A percentile compares a stretch with the other conserved stretches of the same genome.
These are phyloP conservation scores for Fusarium sp. DNA, from an alignment of 2,329 filamentous ascomycete genomes.

Conservation along the genomic window DNA sequence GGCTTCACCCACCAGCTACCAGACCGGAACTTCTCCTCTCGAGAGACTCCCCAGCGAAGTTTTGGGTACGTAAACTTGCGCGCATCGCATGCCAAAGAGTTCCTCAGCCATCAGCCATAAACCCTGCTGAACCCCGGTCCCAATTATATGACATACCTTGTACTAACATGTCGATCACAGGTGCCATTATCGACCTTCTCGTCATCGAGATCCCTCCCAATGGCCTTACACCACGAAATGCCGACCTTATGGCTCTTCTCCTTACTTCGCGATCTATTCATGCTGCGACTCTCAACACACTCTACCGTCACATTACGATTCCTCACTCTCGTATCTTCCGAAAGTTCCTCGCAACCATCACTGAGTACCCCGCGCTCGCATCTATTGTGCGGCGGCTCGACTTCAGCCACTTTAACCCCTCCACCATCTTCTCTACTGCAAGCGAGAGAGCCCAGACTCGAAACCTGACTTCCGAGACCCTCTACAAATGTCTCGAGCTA, in stretches of 20 bases:
- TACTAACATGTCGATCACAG: slow-evolving; percentile 53
- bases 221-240: slow-evolving; percentile 78
- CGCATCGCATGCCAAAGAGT: not conserved
- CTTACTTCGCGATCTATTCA: slow-evolving; percentile 81
- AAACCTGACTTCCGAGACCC: slow-evolving; percentile 78
- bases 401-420: slow-evolving; percentile 87
- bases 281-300: slow-evolving; percentile 75
- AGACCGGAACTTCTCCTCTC: slow-evolving; percentile 64
- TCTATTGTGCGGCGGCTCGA: slow-evolving; percentile 82
- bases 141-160: slow-evolving; percentile 22
- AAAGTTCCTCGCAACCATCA: slow-evolving; percentile 79
- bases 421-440: slow-evolving; percentile 78
- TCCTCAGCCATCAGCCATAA: not conserved
- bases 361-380: slow-evolving; percentile 73
- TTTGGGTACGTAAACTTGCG: slow-evolving; percentile 65
- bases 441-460: slow-evolving; percentile 78
- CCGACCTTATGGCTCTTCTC: slow-evolving; percentile 79
- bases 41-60: slow-evolving; percentile 77
- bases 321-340: slow-evolving; percentile 85
- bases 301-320: slow-evolving; percentile 83
- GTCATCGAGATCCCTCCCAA: slow-evolving; percentile 78
- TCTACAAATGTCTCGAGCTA: slow-evolving; percentile 75
- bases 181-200: slow-evolving; percentile 78
- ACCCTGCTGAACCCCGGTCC: slow-evolving; percentile 12
- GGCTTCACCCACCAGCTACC: slow-evolving; percentile 38